Evolutionary conservation across 441 rosid genomes (phyloP), one percentile per base, ranked within the genome.

Genomic region (Pelargonium fulgidum): DNA sequence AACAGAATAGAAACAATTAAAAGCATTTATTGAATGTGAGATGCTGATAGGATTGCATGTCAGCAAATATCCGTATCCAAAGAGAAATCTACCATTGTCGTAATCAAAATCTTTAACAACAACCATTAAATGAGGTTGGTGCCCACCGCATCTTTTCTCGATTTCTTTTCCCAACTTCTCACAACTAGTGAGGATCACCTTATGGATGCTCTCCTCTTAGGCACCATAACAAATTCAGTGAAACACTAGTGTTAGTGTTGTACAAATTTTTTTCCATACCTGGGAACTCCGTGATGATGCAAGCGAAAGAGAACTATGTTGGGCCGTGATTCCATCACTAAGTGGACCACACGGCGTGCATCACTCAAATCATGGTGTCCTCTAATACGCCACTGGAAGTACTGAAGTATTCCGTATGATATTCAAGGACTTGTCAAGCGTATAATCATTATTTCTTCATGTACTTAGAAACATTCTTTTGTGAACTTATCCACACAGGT

Each of bases 141-240:
- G 83, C 83, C 80, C 76, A 81, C 85, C 67, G 85, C 86, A 78
- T 84, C 79, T 69, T 62, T 22, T 50, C 48, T 33, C 8, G 10
- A 11, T 24, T 36, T 56, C 19, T 20, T 14, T 24, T 66, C 2
- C 33, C 13, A 42, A 11, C 61, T 14, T 72, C 70, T n/a, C 58
- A 3, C 24, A 66, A 70, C 14, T 76, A 66, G 75, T 75, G 71
- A 79, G 73, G 68, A 66, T 75, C 79, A 70, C 70, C 26, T 65
- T 73, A 69, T 74, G 29, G 66, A 66, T 56, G 9, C 62, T 72
- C 73, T 69, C 76, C 71, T 36, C 68, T 54, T 70, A 12, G 17
- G 16, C 70, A 26, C 33, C 33, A 26, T 26, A 26, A 26, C 33
- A 26, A 26, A 26, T 67, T 80, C 68, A 75, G 76, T 71, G 62